A percentile compares a stretch with the other conserved stretches of the same genome.
These are phyloP conservation scores for Penicillium ucsense DNA, from an alignment of 495 filamentous ascomycete genomes.

Conservation along the genomic window DNA sequence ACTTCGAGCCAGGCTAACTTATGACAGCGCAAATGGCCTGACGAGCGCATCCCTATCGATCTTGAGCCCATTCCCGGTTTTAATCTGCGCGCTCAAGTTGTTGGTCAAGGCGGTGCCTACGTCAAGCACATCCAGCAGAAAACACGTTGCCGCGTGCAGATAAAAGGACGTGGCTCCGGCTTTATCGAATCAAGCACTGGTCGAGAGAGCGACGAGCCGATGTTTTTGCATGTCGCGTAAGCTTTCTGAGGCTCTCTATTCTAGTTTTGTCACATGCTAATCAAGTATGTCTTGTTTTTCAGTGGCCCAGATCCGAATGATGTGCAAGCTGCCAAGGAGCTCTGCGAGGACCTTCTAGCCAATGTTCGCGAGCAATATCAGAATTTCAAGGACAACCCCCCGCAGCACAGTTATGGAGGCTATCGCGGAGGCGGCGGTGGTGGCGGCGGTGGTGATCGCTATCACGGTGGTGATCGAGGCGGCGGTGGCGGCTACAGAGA, in stretches of 20 bases:
- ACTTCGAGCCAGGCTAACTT: conserved; percentile 11
- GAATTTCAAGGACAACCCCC: conserved; percentile 75
- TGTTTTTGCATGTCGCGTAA: conserved; percentile 93
- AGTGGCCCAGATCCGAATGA: conserved; percentile 81
- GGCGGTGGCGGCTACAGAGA: conserved; percentile 22
- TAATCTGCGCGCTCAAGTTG: conserved; percentile 89
- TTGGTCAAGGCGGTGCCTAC: conserved; percentile 84
- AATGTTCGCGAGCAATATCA: conserved; percentile 84
- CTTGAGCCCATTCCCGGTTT: conserved; percentile 92
- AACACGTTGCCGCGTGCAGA: conserved; percentile 89
- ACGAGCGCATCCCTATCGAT: conserved; percentile 82
- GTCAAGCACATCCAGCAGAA: conserved; percentile 97
- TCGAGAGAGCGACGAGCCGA: conserved; percentile 83
- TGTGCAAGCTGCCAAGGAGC: conserved; percentile 77
- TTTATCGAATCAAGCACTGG: conserved; percentile 80
- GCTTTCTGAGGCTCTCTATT: conserved; percentile 2
- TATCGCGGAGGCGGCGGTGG: conserved; percentile 37
- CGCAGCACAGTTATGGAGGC: conserved; percentile 52
- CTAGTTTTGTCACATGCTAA: conserved; percentile 13
- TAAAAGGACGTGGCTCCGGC: conserved; percentile 94
- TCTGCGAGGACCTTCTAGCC: conserved; percentile 74
- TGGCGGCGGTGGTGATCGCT: conserved; percentile 20
- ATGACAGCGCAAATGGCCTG: conserved; percentile 91
- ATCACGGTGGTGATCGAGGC: conserved; percentile 18
- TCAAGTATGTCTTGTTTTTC: conserved; percentile 5